A percentile compares a stretch with the other conserved stretches of the same genome.
Conservation (phyloP, 805 yeast species). For the Candida verbasci region DNA sequence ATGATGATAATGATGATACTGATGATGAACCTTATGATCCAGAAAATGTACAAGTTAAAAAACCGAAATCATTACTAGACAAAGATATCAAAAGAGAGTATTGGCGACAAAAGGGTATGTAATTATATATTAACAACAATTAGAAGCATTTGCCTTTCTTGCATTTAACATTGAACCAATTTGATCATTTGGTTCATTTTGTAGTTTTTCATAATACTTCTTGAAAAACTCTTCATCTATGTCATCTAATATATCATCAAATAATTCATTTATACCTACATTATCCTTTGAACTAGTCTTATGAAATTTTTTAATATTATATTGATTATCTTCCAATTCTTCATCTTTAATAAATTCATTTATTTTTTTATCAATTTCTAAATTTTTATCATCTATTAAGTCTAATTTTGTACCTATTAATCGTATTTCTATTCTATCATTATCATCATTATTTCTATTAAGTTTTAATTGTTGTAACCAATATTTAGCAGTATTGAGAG, state of each 20-base stretch:
- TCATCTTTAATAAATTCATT: constrained; percentile 1
- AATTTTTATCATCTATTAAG: constrained; percentile 31
- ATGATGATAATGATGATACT: background rate
- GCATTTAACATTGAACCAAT: constrained; percentile 10
- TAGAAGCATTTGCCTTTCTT: constrained; percentile 6
- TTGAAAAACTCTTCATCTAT: constrained; percentile 29
- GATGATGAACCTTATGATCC: constrained; percentile 11
- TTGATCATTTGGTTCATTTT: constrained; percentile 2
- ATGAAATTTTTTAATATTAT: constrained; percentile 18
- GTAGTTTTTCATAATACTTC: constrained; percentile 11
- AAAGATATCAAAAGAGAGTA: constrained; percentile 34
- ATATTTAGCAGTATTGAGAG: constrained; percentile 68
- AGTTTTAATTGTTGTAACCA: constrained; percentile 80
- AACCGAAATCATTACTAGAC: constrained; percentile 20
- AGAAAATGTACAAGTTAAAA: constrained; percentile 9
- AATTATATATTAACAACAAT: constrained; percentile 8
- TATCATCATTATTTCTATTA: constrained; percentile 19
- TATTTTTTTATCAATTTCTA: constrained; percentile 5
- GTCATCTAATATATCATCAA: constrained; percentile 25
- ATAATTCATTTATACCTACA: constrained; percentile 45
- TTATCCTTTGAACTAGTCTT: constrained; percentile 72
- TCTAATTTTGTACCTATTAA: constrained; percentile 87
- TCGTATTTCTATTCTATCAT: constrained; percentile 19
- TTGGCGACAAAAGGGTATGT: constrained; percentile 39
- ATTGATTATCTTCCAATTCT: constrained; percentile 12